Conservation (phyloP, 495 filamentous ascomycete genomes). For the Talaromyces adpressus region DNA sequence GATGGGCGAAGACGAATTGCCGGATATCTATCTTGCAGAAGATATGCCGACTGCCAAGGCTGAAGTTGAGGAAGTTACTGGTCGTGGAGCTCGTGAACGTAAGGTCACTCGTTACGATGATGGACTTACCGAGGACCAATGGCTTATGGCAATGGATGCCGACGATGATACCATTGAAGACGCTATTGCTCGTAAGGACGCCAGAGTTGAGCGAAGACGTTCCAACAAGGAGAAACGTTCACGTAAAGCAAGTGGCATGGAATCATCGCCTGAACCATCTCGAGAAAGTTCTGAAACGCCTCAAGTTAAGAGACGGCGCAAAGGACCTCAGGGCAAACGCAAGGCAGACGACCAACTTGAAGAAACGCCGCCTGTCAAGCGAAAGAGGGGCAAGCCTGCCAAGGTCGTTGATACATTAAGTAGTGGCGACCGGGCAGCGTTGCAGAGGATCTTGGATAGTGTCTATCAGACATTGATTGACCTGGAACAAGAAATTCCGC, state of each 20-base stretch:
- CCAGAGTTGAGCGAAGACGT: slow-evolving; percentile 74
- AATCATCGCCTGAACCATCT: slow-evolving; percentile 68
- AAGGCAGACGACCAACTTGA: slow-evolving; percentile 76
- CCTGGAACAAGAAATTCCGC: slow-evolving; percentile 56
- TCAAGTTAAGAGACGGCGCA: slow-evolving; percentile 62
- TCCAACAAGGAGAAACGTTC: slow-evolving; percentile 60
- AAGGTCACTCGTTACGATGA: slow-evolving; percentile 94
- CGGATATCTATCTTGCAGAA: slow-evolving; percentile 86
- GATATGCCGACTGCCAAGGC: slow-evolving; percentile 77
- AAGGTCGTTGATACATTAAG: slow-evolving; percentile 52
- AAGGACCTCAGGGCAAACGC: slow-evolving; percentile 74
- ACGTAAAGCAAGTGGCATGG: slow-evolving; percentile 38
- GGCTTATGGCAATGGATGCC: slow-evolving; percentile 85
- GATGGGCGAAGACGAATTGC: slow-evolving; percentile 81
- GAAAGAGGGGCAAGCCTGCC: slow-evolving; percentile 70
- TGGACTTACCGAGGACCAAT: slow-evolving; percentile 96
- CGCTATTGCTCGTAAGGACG: slow-evolving; percentile 81
- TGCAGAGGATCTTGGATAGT: slow-evolving; percentile 68
- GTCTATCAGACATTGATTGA: slow-evolving; percentile 74
- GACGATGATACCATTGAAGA: slow-evolving; percentile 92
- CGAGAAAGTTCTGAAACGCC: slow-evolving; percentile 74
- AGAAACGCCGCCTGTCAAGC: slow-evolving; percentile 69
- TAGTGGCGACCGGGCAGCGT: slow-evolving; percentile 39
- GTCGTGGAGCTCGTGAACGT: slow-evolving; percentile 88
- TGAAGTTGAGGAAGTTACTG: slow-evolving; percentile 65